Evolutionary conservation across 495 filamentous ascomycete genomes (phyloP), one percentile per base, ranked within the genome.

Genomic region (Aspergillus sclerotiicarbonarius): DNA sequence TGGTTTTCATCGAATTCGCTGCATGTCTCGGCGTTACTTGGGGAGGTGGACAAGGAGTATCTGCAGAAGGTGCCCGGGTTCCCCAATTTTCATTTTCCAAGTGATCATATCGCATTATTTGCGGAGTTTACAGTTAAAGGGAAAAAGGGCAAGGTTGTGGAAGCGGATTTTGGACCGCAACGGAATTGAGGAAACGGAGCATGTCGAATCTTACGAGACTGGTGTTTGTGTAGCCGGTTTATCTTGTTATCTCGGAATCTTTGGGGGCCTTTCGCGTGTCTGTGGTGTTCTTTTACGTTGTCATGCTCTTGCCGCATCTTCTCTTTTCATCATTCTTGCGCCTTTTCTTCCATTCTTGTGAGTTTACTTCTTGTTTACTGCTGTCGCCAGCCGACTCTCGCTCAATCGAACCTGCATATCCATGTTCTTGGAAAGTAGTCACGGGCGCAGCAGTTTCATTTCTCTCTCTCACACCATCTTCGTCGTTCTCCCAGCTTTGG

Each of bases 51-150:
- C 72, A 84, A 85, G 66, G 85, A 94, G 12, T 96, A 98, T 71
- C 86, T 98, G 56, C 86, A 88, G 62, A 82, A 86, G 46, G 91
- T 97, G 6, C 94, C 94, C 4, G 94, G 94, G 0, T 98, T 98
- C 73, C 94, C 94, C 10, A 96, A 98, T 65, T 92, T 89, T 68
- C 94, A 98, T 75, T 97, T 96, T 76, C 95, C 95, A 1, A 94
- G 91, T 71, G 94, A 98, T 72, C 94, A 98, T 74, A 83, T 98
- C 64, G 89, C 92, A 72, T 84, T 98, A 63, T 84, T 91, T 76
- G 88, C 90, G 55, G 91, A 98, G 75, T 96, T 97, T 73, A 81
- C 86, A 56, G 86, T 98, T 74, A 97, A 96, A 76, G 82, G 82
- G 21, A 97, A 95, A 77, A 89, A 94, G 68, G 88, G 85, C 69